phyloP scores from a whole-genome alignment of 176 grass and related monocot species.

The Oropetium thomaeum region DNA sequence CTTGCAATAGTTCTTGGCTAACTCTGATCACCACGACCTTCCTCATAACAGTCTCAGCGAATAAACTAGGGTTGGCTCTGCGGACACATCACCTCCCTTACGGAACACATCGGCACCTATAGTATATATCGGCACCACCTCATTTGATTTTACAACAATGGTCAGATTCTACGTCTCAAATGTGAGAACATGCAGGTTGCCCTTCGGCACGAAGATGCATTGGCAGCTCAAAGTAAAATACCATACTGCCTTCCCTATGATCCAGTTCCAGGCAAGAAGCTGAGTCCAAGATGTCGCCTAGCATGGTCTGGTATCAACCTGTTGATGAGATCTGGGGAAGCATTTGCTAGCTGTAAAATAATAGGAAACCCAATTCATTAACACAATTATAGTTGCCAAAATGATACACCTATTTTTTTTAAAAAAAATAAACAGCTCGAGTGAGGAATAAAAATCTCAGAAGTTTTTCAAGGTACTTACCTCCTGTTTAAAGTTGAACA shows the following conservation, averaged over 20 bases:
- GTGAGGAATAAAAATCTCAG: not conserved
- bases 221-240: constrained; percentile 12
- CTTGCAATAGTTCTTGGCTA: constrained; percentile 15
- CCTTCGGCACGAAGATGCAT: constrained; percentile 31
- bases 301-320: constrained; percentile 86
- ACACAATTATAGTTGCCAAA: not conserved
- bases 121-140: constrained; percentile 41
- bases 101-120: constrained; percentile 35
- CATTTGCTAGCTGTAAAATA: constrained; percentile 63
- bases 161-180: constrained; percentile 67
- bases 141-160: constrained; percentile 37
- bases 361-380: not conserved
- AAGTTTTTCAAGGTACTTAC: constrained; percentile 45
- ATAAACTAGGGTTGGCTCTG: constrained; percentile 31
- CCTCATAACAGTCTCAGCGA: constrained; percentile 19
- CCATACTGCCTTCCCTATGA: constrained; percentile 26
- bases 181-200: constrained; percentile 42
- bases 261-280: constrained; percentile 34
- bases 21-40: constrained; percentile 6
- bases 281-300: constrained; percentile 59
- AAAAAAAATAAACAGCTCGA: not conserved
- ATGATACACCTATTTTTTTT: not conserved
- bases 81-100: constrained; percentile 18
- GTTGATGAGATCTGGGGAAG: constrained; percentile 71
- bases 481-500: constrained; percentile 80